These are phyloP conservation scores for Monosporascus sp. DNA, from an alignment of 2,329 filamentous ascomycete species.

Conservation along the genomic window DNA sequence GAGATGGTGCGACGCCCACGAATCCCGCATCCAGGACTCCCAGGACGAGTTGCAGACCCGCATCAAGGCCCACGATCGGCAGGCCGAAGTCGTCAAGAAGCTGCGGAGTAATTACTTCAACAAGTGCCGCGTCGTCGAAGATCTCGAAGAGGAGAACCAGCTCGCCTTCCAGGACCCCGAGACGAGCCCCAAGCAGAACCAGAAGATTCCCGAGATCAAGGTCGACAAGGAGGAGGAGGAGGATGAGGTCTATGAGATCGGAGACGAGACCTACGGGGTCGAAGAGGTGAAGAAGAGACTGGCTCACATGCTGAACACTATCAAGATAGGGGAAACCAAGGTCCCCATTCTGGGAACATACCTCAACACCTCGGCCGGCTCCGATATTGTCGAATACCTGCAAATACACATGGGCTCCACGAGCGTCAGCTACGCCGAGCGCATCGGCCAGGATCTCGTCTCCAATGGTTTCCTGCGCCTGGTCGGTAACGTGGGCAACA, in stretches of 20 bases:
- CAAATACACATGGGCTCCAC: constrained; percentile 81
- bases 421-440: constrained; percentile 85
- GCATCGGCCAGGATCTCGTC: constrained; percentile 90
- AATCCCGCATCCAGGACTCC: constrained; percentile 82
- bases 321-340: constrained; percentile 86
- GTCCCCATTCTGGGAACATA: constrained; percentile 95
- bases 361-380: constrained; percentile 82
- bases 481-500: constrained; percentile 89
- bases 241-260: constrained; percentile 79
- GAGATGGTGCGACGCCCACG: constrained; percentile 94
- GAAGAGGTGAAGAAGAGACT: constrained; percentile 91
- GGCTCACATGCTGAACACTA: constrained; percentile 75
- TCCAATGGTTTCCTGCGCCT: constrained; percentile 80
- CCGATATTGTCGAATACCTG: constrained; percentile 93
- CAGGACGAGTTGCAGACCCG: constrained; percentile 89
- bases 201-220: constrained; percentile 78
- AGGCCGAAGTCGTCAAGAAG: constrained; percentile 86
- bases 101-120: constrained; percentile 96
- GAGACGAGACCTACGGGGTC: constrained; percentile 77
- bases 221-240: constrained; percentile 61
- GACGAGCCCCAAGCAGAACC: constrained; percentile 54
- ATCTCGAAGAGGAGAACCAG: constrained; percentile 97
- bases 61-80: constrained; percentile 89
- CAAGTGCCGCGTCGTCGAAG: constrained; percentile 93
- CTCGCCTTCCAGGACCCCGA: constrained; percentile 89